phyloP scores from a whole-genome alignment of 257 asterid genomes.

The Solanum dulcamara region DNA sequence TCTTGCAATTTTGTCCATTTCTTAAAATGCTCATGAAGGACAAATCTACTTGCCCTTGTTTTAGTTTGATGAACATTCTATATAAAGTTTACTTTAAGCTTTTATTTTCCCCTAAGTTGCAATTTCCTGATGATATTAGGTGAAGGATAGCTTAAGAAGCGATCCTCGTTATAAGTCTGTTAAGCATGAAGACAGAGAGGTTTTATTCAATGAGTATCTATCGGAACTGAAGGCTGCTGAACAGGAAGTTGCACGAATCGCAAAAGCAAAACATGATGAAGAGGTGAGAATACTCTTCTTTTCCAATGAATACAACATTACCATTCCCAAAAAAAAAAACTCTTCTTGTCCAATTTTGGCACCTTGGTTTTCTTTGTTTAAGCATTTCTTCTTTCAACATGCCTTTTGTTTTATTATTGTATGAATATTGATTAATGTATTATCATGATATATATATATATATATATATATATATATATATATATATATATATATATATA shows the following conservation, averaged over 20 bases:
- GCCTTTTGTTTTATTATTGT: background rate
- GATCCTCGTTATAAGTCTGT: slow-evolving; percentile 87
- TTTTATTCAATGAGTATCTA: slow-evolving; percentile 55
- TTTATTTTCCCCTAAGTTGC: background rate
- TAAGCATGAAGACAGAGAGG: slow-evolving; percentile 83
- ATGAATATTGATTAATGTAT: background rate
- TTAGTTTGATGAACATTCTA: background rate
- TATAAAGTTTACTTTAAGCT: background rate
- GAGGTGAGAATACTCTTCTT: slow-evolving; percentile 40
- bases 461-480: too few relatives aligned
- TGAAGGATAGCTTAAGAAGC: slow-evolving; percentile 68
- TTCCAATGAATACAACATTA: background rate
- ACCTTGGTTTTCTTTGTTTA: background rate
- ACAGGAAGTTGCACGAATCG: slow-evolving; percentile 39
- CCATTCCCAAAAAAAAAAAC: background rate
- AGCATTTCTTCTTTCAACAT: background rate
- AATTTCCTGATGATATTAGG: slow-evolving; percentile 38
- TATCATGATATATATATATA: too few relatives aligned
- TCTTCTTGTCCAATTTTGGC: background rate
- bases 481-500: too few relatives aligned
- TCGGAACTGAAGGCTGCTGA: slow-evolving; percentile 80
- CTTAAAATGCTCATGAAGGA: background rate
- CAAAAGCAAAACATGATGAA: slow-evolving; percentile 54
- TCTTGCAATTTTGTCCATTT: background rate
- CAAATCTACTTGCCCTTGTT: background rate